Conservation (phyloP, 139 green algal genomes). For the Pleodorina starrii region DNA sequence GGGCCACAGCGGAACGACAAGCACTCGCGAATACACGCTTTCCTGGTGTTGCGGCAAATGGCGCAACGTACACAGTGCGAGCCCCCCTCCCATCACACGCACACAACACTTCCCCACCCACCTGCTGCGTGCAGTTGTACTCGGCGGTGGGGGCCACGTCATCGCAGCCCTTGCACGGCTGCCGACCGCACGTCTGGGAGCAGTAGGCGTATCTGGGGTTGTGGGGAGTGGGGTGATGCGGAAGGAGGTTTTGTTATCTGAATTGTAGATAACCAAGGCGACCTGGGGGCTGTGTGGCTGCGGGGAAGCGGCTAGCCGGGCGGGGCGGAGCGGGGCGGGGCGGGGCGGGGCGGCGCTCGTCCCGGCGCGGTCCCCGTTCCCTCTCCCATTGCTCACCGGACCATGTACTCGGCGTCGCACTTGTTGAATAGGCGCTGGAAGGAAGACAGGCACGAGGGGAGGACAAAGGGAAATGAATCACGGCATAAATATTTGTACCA, state of each 20-base stretch:
- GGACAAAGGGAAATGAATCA: background rate
- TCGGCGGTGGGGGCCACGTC: slow-evolving; percentile 38
- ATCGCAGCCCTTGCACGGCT: slow-evolving; percentile 33
- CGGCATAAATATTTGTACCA: background rate
- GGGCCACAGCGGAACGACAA: too few relatives aligned
- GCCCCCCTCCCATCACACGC: too few relatives aligned
- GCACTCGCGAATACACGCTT: too few relatives aligned
- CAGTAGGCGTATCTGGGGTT: slow-evolving; percentile 34
- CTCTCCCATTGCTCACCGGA: background rate
- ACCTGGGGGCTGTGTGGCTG: background rate
- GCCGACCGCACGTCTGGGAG: slow-evolving; percentile 42
- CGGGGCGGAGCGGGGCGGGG: too few relatives aligned
- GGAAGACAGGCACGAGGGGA: background rate
- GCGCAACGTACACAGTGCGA: too few relatives aligned
- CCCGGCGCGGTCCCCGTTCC: background rate
- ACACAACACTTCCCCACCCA: too few relatives aligned
- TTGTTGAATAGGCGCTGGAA: slow-evolving; percentile 34
- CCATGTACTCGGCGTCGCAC: slow-evolving; percentile 46
- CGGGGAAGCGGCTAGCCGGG: background rate
- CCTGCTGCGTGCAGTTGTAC: slow-evolving; percentile 50
- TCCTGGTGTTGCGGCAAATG: too few relatives aligned
- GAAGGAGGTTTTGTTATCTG: too few relatives aligned
- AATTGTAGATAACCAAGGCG: too few relatives aligned
- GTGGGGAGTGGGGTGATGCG: background rate
- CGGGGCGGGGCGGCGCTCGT: background rate